phyloP scores from a whole-genome alignment of 768 basidiomycete genomes.

The Trametes elegans region DNA sequence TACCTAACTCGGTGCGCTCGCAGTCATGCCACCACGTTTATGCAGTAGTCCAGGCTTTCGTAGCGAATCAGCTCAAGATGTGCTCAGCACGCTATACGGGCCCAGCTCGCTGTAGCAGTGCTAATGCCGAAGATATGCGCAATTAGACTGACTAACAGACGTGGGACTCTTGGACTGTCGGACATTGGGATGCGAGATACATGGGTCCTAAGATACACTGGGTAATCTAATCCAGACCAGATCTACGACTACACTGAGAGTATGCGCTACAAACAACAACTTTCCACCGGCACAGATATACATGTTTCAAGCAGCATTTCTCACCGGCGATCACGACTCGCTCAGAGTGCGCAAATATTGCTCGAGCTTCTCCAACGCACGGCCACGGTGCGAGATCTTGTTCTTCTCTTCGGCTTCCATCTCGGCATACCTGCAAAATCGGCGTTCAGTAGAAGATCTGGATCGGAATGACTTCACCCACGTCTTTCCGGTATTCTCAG shows the following conservation, averaged over 20 bases:
- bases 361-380: conserved; percentile 58
- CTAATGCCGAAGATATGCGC: too few relatives aligned
- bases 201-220: too few relatives aligned
- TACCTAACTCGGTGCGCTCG: neutral
- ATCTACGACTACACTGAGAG: too few relatives aligned
- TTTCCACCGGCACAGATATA: neutral
- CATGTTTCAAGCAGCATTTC: neutral
- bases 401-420: conserved; percentile 67
- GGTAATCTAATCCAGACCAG: too few relatives aligned
- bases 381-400: conserved; percentile 60
- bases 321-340: neutral
- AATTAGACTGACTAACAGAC: too few relatives aligned
- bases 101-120: too few relatives aligned
- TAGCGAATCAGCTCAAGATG: too few relatives aligned
- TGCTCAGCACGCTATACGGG: too few relatives aligned
- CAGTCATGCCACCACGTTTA: neutral
- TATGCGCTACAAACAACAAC: neutral
- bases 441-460: neutral
- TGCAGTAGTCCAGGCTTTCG: neutral
- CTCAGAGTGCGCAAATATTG: conserved; percentile 33
- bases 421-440: conserved; percentile 57
- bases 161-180: too few relatives aligned
- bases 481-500: conserved; percentile 75
- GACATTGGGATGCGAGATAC: too few relatives aligned
- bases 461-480: conserved; percentile 33